Base-by-base conservation (phyloP, 1,139 yeast species). In the Nakaseomyces uthaithaninus region DNA sequence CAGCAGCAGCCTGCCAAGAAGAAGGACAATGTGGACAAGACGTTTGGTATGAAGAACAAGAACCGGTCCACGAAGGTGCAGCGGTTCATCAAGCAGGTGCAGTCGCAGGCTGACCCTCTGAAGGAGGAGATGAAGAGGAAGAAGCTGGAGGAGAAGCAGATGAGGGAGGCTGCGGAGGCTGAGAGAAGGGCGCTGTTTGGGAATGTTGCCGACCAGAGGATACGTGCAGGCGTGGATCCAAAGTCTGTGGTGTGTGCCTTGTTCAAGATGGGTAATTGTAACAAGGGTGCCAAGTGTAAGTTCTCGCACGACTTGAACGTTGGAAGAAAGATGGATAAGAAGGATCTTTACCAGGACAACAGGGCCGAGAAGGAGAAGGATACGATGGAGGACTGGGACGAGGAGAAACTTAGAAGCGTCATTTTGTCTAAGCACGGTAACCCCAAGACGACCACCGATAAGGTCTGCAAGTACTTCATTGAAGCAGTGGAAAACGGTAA, bases 171-270 rank as follows among this genome's bases (percentile, higher is more conserved):
- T 35, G 95, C 94, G 39, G 85, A 83, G 60, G 77, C 74, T 41
- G 97, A 89, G 57, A 91, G 95, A 3, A 80, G 86, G 9, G 81
- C 82, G 25, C 65, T 89, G 40, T 75, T 86, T 54, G 83, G 80
- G 36, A 66, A 75, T 1, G 68, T 75, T 6, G 69, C 84, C 40
- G 82, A 75, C 42, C 97, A 86, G 61, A 86, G 86, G 59, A 89
- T 91, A 24, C 95, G 96, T 37, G 89, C 91, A 59, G 98, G 98
- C 39, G 96, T 87, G 46, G 98, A 93, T 65, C 98, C 99, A 41
- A 91, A 91, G 67, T 78, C 94, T 3, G 83, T 93, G 34, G 66
- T 91, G 19, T 93, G 98, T 74, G 86, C 84, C 43, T 80, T 79
- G 63, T 91, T 86, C 76, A 91, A 80, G 65, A 78, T 84, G 48